Evolutionary conservation across 768 basidiomycete species (phyloP).

Genomic region (Lyophyllum atratum): DNA sequence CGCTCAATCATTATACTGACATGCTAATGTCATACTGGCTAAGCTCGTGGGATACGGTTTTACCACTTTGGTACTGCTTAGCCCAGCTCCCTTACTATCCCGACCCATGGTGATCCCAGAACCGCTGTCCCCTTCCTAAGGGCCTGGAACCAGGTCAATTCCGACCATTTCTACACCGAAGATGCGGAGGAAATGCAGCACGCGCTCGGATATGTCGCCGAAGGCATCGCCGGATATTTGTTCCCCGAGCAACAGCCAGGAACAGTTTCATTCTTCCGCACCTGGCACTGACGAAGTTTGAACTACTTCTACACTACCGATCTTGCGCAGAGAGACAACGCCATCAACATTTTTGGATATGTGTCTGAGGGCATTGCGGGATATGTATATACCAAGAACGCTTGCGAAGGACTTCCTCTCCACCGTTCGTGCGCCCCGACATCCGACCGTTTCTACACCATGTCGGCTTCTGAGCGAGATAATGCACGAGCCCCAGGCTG

Average conservation of each 20-base stretch:
- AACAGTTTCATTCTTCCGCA: conserved; percentile 22
- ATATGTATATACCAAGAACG: conserved; percentile 13
- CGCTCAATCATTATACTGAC: too few relatives aligned
- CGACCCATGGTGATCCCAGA: conserved; percentile 2
- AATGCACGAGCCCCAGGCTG: not conserved
- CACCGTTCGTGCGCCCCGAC: too few relatives aligned
- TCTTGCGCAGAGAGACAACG: conserved; percentile 12
- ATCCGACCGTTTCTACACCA: not conserved
- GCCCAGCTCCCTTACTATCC: not conserved
- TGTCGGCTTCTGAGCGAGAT: not conserved
- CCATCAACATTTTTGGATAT: conserved; percentile 12
- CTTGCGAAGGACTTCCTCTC: not conserved
- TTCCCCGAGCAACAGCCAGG: conserved; percentile 5
- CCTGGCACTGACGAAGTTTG: conserved; percentile 9
- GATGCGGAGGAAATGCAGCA: conserved; percentile 3
- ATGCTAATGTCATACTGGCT: too few relatives aligned
- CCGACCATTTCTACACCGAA: conserved; percentile 14
- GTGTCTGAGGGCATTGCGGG: conserved; percentile 15
- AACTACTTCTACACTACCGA: conserved; percentile 26
- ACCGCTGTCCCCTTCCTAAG: conserved; percentile 7
- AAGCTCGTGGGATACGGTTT: too few relatives aligned
- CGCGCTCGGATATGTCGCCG: conserved; percentile 8
- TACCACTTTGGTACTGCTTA: too few relatives aligned
- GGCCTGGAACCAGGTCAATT: not conserved
- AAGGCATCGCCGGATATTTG: conserved; percentile 13